Percentiles rank a stretch among this genome's conserved stretches.
Conservation (phyloP, 23 red algal genomes). For the Chondrus crispus region DNA sequence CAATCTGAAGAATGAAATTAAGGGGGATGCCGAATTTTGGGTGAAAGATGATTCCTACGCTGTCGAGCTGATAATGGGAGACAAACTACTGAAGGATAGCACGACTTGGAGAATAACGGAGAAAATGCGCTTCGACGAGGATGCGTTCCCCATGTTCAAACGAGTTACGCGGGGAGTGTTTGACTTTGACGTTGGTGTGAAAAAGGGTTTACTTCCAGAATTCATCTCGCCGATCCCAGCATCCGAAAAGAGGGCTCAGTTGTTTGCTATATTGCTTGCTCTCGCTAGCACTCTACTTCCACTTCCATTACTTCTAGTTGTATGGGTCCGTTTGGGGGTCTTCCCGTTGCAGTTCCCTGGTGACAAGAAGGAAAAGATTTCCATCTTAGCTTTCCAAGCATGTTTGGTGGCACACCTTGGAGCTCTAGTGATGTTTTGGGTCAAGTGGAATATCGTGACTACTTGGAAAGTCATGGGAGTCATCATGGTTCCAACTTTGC, state of each 20-base stretch:
- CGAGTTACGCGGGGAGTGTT: constrained; percentile 25
- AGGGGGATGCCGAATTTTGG: constrained; percentile 44
- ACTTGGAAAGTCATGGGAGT: constrained; percentile 70
- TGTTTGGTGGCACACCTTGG: constrained; percentile 40
- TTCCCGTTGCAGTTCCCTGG: constrained; percentile 24
- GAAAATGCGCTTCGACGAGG: constrained; percentile 1
- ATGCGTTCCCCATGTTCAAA: neutral
- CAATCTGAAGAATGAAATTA: constrained; percentile 24
- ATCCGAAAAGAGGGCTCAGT: constrained; percentile 23
- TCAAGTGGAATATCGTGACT: constrained; percentile 65
- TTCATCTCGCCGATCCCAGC: constrained; percentile 28
- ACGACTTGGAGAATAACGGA: constrained; percentile 45
- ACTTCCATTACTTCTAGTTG: constrained; percentile 23
- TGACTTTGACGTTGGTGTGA: constrained; percentile 69
- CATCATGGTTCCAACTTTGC: constrained; percentile 44
- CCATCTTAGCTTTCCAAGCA: constrained; percentile 1
- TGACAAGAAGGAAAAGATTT: neutral
- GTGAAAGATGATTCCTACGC: neutral
- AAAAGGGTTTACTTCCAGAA: constrained; percentile 47
- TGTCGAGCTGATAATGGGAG: constrained; percentile 39
- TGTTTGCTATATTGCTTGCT: neutral
- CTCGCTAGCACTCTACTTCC: neutral
- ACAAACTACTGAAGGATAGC: neutral
- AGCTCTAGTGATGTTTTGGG: constrained; percentile 59
- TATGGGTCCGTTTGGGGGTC: constrained; percentile 23